Conservation (phyloP, 345 rosid species). For the Excoecaria agallocha region DNA sequence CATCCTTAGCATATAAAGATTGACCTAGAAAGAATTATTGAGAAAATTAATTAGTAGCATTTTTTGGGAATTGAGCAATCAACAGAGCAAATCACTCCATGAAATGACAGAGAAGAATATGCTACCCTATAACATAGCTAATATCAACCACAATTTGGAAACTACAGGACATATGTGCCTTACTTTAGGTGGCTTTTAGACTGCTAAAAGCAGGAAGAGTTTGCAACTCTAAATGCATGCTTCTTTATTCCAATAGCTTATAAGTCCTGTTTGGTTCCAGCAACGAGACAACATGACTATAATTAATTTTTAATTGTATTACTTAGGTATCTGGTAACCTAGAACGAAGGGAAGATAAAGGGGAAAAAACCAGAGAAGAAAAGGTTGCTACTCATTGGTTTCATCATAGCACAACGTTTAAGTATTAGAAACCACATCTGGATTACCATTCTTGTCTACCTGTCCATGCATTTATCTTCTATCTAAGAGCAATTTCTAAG, state of each 20-base stretch:
- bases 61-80: not conserved
- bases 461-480: not conserved
- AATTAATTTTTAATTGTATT: not conserved
- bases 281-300: not conserved
- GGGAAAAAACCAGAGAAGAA: not conserved
- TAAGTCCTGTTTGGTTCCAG: not conserved
- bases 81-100: not conserved
- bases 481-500: not conserved
- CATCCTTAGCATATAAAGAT: constrained; percentile 70
- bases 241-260: not conserved
- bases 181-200: not conserved
- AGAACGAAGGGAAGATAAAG: not conserved
- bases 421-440: not conserved
- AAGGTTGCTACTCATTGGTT: not conserved
- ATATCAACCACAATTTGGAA: not conserved
- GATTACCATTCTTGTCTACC: not conserved
- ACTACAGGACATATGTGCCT: not conserved
- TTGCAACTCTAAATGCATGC: not conserved
- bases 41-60: constrained; percentile 2
- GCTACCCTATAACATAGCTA: too few relatives aligned
- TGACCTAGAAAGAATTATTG: constrained; percentile 50
- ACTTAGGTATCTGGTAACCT: not conserved
- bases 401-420: not conserved
- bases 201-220: not conserved
- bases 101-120: not conserved